These are phyloP conservation scores for Ophiostoma australiae DNA, from an alignment of 2,329 filamentous ascomycete genomes.

Conservation along the genomic window DNA sequence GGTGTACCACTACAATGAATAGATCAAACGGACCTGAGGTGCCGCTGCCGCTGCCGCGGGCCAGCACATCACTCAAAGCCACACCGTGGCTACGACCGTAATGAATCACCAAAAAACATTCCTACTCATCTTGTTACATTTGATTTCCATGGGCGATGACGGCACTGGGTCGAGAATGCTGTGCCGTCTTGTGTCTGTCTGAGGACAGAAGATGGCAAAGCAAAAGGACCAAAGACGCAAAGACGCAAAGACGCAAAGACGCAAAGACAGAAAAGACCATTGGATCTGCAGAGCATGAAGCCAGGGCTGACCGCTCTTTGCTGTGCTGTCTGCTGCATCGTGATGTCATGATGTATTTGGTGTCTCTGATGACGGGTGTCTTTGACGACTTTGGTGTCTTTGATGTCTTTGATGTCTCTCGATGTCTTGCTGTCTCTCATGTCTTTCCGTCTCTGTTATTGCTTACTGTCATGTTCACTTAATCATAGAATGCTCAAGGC, in stretches of 20 bases:
- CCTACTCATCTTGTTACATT: not conserved
- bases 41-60: not conserved
- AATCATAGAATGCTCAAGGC: slow-evolving; percentile 6
- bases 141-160: not conserved
- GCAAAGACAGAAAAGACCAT: not conserved
- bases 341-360: no score
- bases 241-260: no score
- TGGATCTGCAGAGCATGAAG: not conserved
- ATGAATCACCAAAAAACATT: slow-evolving; percentile 16
- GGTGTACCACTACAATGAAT: slow-evolving; percentile 91
- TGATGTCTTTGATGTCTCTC: not conserved
- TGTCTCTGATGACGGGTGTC: not conserved
- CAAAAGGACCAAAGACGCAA: no score
- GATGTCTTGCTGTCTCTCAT: not conserved
- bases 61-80: not conserved
- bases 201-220: not conserved
- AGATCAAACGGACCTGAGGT: slow-evolving; percentile 28
- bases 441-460: not conserved
- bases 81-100: slow-evolving; percentile 17
- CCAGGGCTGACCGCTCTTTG: not conserved
- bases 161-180: not conserved
- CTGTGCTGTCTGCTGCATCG: not conserved
- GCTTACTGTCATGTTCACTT: slow-evolving; percentile 3
- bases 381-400: no score
- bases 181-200: not conserved